Base-by-base conservation (phyloP, 805 yeast species). In the Jamesozyma rosinii region DNA sequence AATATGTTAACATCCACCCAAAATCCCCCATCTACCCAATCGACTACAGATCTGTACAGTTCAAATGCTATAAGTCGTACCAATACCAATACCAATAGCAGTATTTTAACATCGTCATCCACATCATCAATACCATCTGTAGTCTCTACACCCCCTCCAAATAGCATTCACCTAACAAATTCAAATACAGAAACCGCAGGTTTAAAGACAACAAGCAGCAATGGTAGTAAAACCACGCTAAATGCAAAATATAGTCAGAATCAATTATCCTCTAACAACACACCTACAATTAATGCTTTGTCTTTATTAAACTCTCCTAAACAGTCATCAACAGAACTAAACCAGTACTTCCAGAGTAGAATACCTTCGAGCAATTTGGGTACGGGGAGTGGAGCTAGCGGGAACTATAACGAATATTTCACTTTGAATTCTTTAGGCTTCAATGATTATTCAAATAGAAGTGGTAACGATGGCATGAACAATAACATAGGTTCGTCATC, bases 1-100 rank as follows among this genome's bases (percentile, higher is more conserved):
- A 46, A 41, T 21, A 30, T 56, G 6, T 46, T 59, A 37, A 50
- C 53, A 3, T 18, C 52, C 11, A 37, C 13, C 30, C 42, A 43
- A 19, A 37, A 19, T 17, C 3, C 17, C 15, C 19, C 42, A 5
- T 41, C 48, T 11, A 3, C 19, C 19, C 34, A 31, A 24, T 22
- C 37, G 5, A 24, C 11, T 13, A 4, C 13, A 6, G 14, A 10
- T 11, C 15, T 6, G 6, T 9, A 33, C 18, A 33, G 8, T 15
- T 6, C 19, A 14, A 33, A 33, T 15, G 18, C n/a, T 11, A 4
- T 9, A 17, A 33, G 8, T 33, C 19, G 18, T 15, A 11, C n/a
- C 18, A 2, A 13, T 13, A 36, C 22, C 24, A 36, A 22, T 36
- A 13, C 18, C 24, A 36, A 36, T 36, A 36, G 24, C 15, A 13